Evolutionary conservation across 1,284 basidiomycete species (phyloP).

Genomic region (Pterula multifida): DNA sequence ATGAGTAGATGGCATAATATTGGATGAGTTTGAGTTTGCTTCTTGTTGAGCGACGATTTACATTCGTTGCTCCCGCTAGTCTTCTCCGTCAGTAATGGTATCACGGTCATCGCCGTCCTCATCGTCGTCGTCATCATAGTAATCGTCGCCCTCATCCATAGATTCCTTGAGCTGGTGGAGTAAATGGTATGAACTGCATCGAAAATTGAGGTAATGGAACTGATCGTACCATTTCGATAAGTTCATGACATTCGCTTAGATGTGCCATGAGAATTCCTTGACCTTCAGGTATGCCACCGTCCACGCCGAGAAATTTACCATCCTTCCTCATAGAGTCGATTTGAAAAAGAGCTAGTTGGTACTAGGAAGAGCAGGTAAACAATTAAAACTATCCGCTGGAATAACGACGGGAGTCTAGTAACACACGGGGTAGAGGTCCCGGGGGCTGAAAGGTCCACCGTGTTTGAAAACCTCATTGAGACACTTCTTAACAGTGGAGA

Average conservation of each 20-base stretch:
- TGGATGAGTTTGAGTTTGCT: no score
- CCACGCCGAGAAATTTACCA: conserved; percentile 81
- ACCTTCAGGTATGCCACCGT: conserved; percentile 85
- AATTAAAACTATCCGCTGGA: no score
- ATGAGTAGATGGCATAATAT: no score
- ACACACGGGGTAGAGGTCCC: conserved; percentile 89
- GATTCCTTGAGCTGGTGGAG: conserved; percentile 56
- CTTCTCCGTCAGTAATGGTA: background rate
- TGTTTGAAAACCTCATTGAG: conserved; percentile 96
- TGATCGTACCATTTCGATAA: conserved; percentile 74
- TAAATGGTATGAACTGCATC: no score
- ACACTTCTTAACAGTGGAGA: conserved; percentile 91
- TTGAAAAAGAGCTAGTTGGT: conserved; percentile 92
- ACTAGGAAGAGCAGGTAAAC: conserved; percentile 31
- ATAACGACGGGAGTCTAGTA: no score
- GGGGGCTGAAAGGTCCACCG: conserved; percentile 89
- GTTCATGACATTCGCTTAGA: conserved; percentile 91
- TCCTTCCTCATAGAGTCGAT: conserved; percentile 90
- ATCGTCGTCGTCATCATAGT: conserved; percentile 29
- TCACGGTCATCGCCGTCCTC: conserved; percentile 3
- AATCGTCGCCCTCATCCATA: conserved; percentile 55
- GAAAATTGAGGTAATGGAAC: no score
- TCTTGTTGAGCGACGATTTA: no score
- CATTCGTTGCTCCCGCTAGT: background rate
- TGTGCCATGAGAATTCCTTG: conserved; percentile 96